Percentiles rank a stretch among this genome's conserved stretches.
Conservation (phyloP, 139 green algal genomes). For the Chlorella vulgaris region DNA sequence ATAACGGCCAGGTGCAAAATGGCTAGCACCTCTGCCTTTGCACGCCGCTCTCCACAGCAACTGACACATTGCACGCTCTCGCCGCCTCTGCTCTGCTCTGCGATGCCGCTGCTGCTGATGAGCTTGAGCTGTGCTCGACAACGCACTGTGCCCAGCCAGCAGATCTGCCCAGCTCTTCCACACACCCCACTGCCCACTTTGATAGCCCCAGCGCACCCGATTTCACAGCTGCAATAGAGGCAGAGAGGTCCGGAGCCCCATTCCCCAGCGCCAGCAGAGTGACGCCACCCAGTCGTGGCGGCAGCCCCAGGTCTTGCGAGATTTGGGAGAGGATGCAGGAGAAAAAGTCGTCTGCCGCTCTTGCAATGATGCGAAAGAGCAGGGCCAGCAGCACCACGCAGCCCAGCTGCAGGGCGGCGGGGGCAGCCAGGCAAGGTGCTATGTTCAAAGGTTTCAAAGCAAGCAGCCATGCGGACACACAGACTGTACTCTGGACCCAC, state of each 20-base stretch:
- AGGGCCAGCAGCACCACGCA: constrained; percentile 42
- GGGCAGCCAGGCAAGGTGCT: background rate
- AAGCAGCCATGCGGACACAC: too few species aligned
- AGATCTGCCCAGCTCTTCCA: background rate
- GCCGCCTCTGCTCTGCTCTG: too few species aligned
- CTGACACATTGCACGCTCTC: too few species aligned
- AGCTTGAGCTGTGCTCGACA: too few species aligned
- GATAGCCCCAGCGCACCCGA: constrained; percentile 22
- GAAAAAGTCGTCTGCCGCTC: constrained; percentile 88
- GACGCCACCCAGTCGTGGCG: constrained; percentile 86
- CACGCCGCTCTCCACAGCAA: too few species aligned
- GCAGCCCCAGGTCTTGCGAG: constrained; percentile 74
- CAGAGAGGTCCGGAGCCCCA: constrained; percentile 84
- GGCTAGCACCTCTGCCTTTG: too few species aligned
- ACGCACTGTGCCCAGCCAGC: background rate
- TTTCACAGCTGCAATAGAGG: constrained; percentile 80
- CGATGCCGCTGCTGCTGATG: too few species aligned
- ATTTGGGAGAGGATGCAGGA: constrained; percentile 72
- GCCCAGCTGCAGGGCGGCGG: background rate
- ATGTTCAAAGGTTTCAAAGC: background rate
- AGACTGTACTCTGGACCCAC: too few species aligned
- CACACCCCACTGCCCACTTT: background rate
- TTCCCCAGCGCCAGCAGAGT: constrained; percentile 92
- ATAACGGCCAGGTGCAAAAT: too few species aligned
- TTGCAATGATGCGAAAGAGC: constrained; percentile 82